Evolutionary conservation across 192 early-diverging fungal genomes (phyloP).

Genomic region (Coemansia pectinata): DNA sequence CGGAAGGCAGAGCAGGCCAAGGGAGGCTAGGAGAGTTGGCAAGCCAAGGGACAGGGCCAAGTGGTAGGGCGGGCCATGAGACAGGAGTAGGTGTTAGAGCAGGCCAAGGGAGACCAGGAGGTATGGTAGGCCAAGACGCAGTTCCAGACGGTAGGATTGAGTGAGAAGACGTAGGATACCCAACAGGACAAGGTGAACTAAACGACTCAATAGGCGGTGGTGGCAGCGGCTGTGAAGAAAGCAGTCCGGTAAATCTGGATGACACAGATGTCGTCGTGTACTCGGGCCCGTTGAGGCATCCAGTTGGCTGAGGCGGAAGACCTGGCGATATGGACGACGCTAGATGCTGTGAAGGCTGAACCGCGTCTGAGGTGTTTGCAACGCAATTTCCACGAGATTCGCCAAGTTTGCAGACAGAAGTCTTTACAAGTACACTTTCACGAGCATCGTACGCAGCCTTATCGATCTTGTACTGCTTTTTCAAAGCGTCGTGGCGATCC

Average conservation of each 20-base stretch:
- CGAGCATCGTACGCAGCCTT: constrained; percentile 1
- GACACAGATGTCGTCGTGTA: not conserved
- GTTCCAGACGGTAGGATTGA: not conserved
- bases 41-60: too few relatives aligned
- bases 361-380: not conserved
- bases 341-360: not conserved
- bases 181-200: not conserved
- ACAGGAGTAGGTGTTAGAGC: not conserved
- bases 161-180: not conserved
- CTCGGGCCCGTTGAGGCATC: not conserved
- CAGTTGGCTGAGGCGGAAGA: not conserved
- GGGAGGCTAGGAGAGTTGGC: too few relatives aligned
- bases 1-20: too few relatives aligned
- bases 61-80: too few relatives aligned
- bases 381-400: not conserved
- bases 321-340: not conserved
- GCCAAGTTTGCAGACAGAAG: not conserved
- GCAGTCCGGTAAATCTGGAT: not conserved
- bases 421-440: not conserved
- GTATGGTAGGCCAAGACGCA: not conserved
- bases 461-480: not conserved
- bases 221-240: not conserved
- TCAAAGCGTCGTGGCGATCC: not conserved
- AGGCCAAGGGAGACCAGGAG: not conserved
- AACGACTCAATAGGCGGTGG: not conserved